A percentile compares a stretch with the other conserved stretches of the same genome.
Conservation (phyloP, 2,329 filamentous ascomycete genomes). For the Capronia americana region DNA sequence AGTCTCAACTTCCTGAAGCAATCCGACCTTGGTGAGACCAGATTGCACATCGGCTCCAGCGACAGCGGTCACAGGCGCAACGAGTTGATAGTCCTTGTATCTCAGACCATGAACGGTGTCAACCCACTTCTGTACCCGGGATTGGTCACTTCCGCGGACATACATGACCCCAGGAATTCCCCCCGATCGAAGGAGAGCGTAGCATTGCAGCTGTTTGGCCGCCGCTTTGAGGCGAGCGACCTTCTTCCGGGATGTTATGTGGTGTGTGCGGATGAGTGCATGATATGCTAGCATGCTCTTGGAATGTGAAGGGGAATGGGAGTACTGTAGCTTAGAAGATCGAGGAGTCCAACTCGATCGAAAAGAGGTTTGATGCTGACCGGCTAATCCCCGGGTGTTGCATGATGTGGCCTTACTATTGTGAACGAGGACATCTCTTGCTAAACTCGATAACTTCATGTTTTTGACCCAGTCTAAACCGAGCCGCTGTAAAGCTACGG, state of each 20-base stretch:
- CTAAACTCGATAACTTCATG: neutral
- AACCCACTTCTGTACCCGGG: slow-evolving; percentile 68
- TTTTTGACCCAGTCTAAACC: neutral
- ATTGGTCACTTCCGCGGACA: slow-evolving; percentile 65
- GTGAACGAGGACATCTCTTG: neutral
- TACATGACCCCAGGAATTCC: slow-evolving; percentile 80
- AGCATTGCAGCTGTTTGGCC: slow-evolving; percentile 65
- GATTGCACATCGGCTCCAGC: neutral
- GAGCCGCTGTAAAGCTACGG: no score
- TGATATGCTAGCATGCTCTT: slow-evolving; percentile 49
- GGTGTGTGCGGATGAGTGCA: slow-evolving; percentile 76
- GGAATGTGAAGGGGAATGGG: neutral
- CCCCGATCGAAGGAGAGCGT: slow-evolving; percentile 70
- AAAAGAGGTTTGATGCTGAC: neutral
- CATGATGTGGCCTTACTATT: neutral
- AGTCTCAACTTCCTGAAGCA: slow-evolving; percentile 64
- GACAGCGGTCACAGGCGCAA: slow-evolving; percentile 56
- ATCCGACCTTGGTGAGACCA: slow-evolving; percentile 26
- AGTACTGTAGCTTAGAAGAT: neutral
- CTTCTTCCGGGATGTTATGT: slow-evolving; percentile 82
- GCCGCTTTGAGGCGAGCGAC: slow-evolving; percentile 68
- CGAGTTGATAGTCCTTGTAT: slow-evolving; percentile 76
- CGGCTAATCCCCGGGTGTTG: neutral
- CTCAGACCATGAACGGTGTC: slow-evolving; percentile 66
- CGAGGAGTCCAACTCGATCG: neutral